Percentiles rank a stretch among this genome's conserved stretches.
phyloP scores from a whole-genome alignment of 495 filamentous ascomycete species.

The Podospora sp. region DNA sequence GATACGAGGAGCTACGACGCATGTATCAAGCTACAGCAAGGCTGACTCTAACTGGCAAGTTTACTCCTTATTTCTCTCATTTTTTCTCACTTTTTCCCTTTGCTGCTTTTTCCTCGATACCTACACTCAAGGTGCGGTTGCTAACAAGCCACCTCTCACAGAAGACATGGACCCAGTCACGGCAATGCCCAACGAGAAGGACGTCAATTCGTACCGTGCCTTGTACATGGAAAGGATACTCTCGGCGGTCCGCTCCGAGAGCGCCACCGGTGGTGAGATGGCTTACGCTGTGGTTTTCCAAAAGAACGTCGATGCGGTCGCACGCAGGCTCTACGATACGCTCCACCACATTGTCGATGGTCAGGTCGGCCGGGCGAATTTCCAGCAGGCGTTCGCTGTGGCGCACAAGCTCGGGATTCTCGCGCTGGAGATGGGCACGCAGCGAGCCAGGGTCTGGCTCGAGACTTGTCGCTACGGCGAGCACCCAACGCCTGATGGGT shows the following conservation, averaged over 20 bases:
- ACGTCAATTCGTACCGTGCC: background rate
- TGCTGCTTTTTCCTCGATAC: no score
- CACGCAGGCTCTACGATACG: background rate
- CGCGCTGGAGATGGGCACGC: conserved; percentile 23
- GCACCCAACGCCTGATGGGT: background rate
- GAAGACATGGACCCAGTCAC: background rate
- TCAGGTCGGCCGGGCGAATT: background rate
- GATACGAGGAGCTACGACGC: background rate
- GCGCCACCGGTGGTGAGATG: background rate
- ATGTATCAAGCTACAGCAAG: background rate
- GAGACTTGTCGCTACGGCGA: conserved; percentile 14
- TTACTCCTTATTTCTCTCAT: no score
- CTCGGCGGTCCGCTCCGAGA: background rate
- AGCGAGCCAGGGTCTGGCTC: conserved; percentile 17
- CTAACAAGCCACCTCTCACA: no score
- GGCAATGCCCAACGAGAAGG: background rate
- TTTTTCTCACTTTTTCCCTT: no score
- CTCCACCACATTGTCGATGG: conserved; percentile 1
- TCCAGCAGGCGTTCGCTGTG: background rate
- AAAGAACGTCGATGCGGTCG: background rate
- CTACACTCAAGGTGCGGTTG: no score
- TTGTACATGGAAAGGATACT: background rate
- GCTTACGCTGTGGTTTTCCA: conserved; percentile 1
- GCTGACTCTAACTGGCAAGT: background rate
- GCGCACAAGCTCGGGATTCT: conserved; percentile 2